phyloP scores from a whole-genome alignment of 768 basidiomycete genomes.

The Cystoderma amianthinum region DNA sequence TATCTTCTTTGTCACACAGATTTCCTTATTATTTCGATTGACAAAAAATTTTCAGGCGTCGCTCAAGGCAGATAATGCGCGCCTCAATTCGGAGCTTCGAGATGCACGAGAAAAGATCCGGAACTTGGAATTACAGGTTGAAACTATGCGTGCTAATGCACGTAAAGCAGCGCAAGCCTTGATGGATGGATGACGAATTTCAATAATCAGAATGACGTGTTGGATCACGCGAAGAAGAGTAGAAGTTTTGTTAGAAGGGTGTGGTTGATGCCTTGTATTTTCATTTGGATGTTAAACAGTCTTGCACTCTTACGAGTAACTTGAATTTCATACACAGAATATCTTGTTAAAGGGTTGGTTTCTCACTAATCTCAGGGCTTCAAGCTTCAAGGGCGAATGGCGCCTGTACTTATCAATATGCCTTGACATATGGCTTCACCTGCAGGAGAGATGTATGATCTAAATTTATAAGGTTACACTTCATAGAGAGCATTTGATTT shows the following conservation, averaged over 20 bases:
- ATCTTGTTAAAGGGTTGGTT: too few species aligned
- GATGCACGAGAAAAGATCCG: slow-evolving; percentile 80
- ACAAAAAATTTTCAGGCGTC: too few species aligned
- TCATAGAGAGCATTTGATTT: too few species aligned
- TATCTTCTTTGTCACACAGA: too few species aligned
- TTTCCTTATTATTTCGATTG: slow-evolving; percentile 9
- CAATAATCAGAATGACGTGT: not conserved
- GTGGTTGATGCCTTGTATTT: slow-evolving; percentile 2
- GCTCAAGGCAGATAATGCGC: slow-evolving; percentile 52
- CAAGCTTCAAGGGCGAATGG: too few species aligned
- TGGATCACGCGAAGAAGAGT: not conserved
- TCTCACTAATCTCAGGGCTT: too few species aligned
- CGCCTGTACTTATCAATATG: too few species aligned
- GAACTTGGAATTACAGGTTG: slow-evolving; percentile 77
- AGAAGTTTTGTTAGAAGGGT: slow-evolving; percentile 3
- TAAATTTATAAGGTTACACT: too few species aligned
- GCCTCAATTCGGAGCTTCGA: slow-evolving; percentile 58
- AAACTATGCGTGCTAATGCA: slow-evolving; percentile 68
- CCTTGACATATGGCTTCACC: too few species aligned
- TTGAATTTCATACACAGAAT: too few species aligned
- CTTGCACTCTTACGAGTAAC: too few species aligned
- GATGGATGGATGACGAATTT: slow-evolving; percentile 19
- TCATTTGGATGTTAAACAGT: slow-evolving; percentile 2
- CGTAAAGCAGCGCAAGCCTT: slow-evolving; percentile 68
- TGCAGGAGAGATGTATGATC: too few species aligned